Evolutionary conservation across 768 basidiomycete genomes (phyloP), one percentile per base, ranked within the genome.

Genomic region (Podaxis sp.): DNA sequence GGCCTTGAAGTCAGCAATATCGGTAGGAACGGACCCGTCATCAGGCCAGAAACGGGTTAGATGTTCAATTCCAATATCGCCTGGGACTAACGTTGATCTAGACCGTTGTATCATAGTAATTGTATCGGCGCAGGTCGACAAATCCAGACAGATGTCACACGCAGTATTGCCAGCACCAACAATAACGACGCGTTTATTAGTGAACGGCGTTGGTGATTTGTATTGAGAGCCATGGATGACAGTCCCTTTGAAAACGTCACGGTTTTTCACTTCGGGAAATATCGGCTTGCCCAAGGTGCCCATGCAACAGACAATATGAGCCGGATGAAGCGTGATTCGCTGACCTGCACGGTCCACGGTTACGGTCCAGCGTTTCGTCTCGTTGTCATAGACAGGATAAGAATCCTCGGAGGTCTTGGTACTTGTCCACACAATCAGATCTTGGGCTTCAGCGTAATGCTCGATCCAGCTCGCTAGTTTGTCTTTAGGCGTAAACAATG

Each of bases 401-500:
- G 40, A 54, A 36, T 54, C 59, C 11, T 61, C 52, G 8, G 19
- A 24, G 1, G 59, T 24, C 38, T n/a, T 61, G 4, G 52, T n/a
- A 24, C 27, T 61, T n/a, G 51, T 61, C 59, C 59, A 61, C 17
- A 61, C 52, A 15, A 40, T 46, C 15, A 61, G 19, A 27, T 61
- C 59, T 40, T 54, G 59, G 2, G 51, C 22, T 24, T 58, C 57
- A 41, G 17, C 60, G 17, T 61, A 61, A n/a, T 49, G 33, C n/a
- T 61, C 60, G 2, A 61, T 55, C 60, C 60, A 61, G 24, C 55
- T 55, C 9, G 60, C 60, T 8, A 55, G n/a, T n/a, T 61, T 61
- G 29, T 61, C 54, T n/a, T 61, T 61, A 4, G 60, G 53, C 1
- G 54, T 38, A 38, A 49, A 38, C 15, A 49, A n/a, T 6, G 60